phyloP scores from a whole-genome alignment of 2,329 filamentous ascomycete species.

The Eutypella sp. region DNA sequence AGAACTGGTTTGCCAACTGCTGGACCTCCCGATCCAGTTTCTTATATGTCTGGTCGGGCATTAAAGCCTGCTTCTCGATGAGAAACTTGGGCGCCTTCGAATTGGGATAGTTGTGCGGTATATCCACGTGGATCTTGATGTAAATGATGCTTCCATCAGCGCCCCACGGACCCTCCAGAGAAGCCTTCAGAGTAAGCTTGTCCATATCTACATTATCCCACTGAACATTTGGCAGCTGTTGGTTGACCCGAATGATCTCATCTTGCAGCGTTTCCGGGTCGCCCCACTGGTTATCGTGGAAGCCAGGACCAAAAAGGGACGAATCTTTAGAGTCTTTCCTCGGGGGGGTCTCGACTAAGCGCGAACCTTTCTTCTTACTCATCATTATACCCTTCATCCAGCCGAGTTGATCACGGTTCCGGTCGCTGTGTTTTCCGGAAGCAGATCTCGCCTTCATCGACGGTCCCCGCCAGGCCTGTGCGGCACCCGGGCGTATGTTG shows the following conservation, averaged over 20 bases:
- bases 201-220: slow-evolving; percentile 64
- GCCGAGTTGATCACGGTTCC: slow-evolving; percentile 54
- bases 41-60: slow-evolving; percentile 51
- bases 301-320: slow-evolving; percentile 45
- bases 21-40: slow-evolving; percentile 52
- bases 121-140: slow-evolving; percentile 56
- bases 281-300: slow-evolving; percentile 53
- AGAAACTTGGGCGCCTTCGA: slow-evolving; percentile 52
- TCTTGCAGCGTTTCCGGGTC: slow-evolving; percentile 60
- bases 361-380: slow-evolving; percentile 47
- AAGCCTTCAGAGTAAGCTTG: slow-evolving; percentile 52
- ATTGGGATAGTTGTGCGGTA: slow-evolving; percentile 56
- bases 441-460: slow-evolving; percentile 54
- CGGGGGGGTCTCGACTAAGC: slow-evolving; percentile 36
- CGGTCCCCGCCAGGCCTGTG: slow-evolving; percentile 46
- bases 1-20: slow-evolving; percentile 50
- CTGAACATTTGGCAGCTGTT: slow-evolving; percentile 57
- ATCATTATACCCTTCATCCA: slow-evolving; percentile 68
- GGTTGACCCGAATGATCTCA: slow-evolving; percentile 58
- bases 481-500: slow-evolving; percentile 26
- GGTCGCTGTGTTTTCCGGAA: slow-evolving; percentile 36
- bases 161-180: slow-evolving; percentile 62
- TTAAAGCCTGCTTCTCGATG: slow-evolving; percentile 58
- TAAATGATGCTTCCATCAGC: slow-evolving; percentile 51
- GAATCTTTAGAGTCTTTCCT: slow-evolving; percentile 50